Percentiles rank a stretch among this genome's conserved stretches.
Conservation (phyloP, 106 monocot species). For the Acorus calamus region DNA sequence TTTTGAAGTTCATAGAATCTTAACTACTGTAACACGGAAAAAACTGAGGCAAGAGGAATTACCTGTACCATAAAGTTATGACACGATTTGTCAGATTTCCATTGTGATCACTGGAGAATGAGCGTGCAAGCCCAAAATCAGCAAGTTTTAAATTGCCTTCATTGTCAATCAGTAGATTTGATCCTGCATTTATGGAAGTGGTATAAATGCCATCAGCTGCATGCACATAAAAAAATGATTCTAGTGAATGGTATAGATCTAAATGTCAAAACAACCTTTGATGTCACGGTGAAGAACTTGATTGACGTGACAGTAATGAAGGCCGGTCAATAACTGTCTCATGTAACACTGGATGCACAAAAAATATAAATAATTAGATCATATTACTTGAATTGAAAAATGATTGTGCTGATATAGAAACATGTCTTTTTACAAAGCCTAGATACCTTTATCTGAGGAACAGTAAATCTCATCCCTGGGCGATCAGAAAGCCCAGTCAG, state of each 20-base stretch:
- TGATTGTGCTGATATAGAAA: too few species aligned
- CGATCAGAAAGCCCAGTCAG: conserved; percentile 1
- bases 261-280: conserved; percentile 4
- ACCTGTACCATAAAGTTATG: conserved; percentile 26
- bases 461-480: neutral
- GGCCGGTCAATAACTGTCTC: conserved; percentile 17
- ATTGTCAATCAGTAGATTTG: conserved; percentile 11
- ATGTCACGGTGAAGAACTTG: conserved; percentile 22
- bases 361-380: neutral
- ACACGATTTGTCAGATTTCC: conserved; percentile 19
- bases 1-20: too few species aligned
- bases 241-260: too few species aligned
- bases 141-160: conserved; percentile 19
- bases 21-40: too few species aligned
- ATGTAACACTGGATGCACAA: conserved; percentile 9
- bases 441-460: conserved; percentile 16
- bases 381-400: neutral
- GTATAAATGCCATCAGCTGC: too few species aligned
- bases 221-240: too few species aligned
- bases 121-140: conserved; percentile 25
- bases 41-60: neutral
- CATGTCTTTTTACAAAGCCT: neutral
- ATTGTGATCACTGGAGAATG: conserved; percentile 4
- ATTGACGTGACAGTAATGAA: conserved; percentile 19
- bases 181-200: neutral